Base-by-base conservation (phyloP, 2,329 filamentous ascomycete species). In the Monosporascus sp. region DNA sequence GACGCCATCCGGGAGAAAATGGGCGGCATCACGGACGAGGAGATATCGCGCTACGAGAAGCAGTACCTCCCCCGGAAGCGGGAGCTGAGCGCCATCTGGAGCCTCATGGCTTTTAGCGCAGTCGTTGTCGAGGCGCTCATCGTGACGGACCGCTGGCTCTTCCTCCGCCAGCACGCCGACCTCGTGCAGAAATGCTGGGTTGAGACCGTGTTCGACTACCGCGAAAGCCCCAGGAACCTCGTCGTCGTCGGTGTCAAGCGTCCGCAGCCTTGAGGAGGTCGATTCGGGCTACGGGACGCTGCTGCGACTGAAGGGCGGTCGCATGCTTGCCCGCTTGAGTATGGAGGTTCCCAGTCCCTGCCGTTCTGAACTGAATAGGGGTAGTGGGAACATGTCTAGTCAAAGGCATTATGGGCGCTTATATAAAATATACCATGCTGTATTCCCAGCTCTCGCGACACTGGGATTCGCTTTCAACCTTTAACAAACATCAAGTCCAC, bases 61-160 rank as follows among this genome's bases (percentile, higher is more conserved):
- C 67, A 71, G 43, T 97, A 87, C 69, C 68, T 69, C 31, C 76
- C 78, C 39, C 78, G 87, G 51, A 90, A 88, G 73, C 88, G 90
- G 62, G 88, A 97, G 65, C 73, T 99, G 39, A 90, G 88, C 64
- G 80, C 95, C 7, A 83, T 95, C 54, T 99, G 94, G 94, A 90
- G 84, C 60, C 70, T 99, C 63, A 99, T 99, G 93, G 92, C 94
- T 1, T 97, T 96, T 64, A 95, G 90, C 68, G 92, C 93, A 3
- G 84, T 84, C 20, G 87, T 96, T 4, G 85, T 95, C 2, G 94
- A 99, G 75, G 90, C 90, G 35, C 75, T 95, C 54, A 93, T 99
- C 63, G 90, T 96, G 49, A 83, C 87, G 46, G 94, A 99, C 75
- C 81, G 94, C 46, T 99, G 90, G 89, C 74, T 89, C 56, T 99